Evolutionary conservation across 257 asterid genomes (phyloP).

Genomic region (Solanum ossicruentum): DNA sequence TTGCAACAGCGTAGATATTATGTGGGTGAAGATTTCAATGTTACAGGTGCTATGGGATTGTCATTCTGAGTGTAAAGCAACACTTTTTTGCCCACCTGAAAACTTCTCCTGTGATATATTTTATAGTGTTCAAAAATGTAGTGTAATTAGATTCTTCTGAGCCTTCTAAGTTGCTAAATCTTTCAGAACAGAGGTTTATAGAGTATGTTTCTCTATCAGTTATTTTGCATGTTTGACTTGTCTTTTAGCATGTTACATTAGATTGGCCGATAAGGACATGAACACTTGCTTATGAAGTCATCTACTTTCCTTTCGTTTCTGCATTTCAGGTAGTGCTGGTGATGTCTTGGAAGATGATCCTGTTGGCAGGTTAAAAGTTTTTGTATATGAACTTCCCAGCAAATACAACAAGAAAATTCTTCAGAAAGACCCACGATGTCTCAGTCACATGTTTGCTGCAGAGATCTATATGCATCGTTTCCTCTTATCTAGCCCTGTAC

Average conservation of each 20-base stretch:
- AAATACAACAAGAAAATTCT: constrained; percentile 69
- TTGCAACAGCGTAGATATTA: background rate
- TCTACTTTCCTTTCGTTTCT: background rate
- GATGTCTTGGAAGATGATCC: constrained; percentile 94
- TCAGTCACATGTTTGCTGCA: constrained; percentile 91
- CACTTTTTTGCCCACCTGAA: background rate
- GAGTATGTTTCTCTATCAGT: background rate
- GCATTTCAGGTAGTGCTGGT: constrained; percentile 78
- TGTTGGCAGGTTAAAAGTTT: constrained; percentile 71
- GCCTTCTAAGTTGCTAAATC: background rate
- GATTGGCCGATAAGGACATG: background rate
- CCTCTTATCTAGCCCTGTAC: constrained; percentile 64
- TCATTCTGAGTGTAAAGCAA: background rate
- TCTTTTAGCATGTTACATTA: background rate
- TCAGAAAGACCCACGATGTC: constrained; percentile 75
- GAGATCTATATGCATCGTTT: constrained; percentile 87
- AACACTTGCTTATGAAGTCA: background rate
- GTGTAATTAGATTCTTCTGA: background rate
- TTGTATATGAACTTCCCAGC: constrained; percentile 79
- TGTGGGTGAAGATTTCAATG: background rate
- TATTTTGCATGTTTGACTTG: background rate
- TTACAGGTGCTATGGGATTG: background rate
- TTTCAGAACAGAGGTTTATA: background rate
- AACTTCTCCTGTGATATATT: background rate
- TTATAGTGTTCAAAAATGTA: background rate